phyloP scores from a whole-genome alignment of 2,329 filamentous ascomycete genomes.

The Fusarium sp. region DNA sequence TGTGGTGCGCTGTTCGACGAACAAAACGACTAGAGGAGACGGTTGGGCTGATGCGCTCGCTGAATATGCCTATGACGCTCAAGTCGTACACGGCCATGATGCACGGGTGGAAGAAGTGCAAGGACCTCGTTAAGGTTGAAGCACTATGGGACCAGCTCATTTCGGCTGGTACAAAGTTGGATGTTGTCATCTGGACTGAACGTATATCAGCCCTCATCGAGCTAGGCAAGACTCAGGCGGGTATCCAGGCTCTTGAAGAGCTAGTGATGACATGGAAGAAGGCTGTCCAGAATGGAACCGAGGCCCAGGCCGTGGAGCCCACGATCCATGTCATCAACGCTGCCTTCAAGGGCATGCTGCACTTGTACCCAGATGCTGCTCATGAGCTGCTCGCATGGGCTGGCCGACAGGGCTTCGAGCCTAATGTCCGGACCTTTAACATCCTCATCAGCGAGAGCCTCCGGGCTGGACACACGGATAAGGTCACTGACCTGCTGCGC shows the following conservation, averaged over 20 bases:
- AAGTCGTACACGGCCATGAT: conserved; percentile 78
- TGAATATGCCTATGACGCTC: conserved; percentile 65
- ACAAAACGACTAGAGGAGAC: conserved; percentile 46
- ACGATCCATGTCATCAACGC: conserved; percentile 73
- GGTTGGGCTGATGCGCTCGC: conserved; percentile 53
- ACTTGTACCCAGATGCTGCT: conserved; percentile 58
- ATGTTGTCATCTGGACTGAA: conserved; percentile 72
- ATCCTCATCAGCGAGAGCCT: conserved; percentile 70
- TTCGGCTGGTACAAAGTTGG: conserved; percentile 64
- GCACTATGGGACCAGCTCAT: conserved; percentile 72
- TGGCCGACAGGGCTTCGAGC: conserved; percentile 60
- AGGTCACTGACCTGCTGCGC: conserved; percentile 61
- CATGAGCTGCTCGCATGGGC: conserved; percentile 67
- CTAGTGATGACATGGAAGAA: conserved; percentile 68
- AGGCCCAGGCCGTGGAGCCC: conserved; percentile 59
- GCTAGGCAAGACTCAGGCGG: conserved; percentile 60
- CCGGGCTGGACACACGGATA: conserved; percentile 55
- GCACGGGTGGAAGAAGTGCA: conserved; percentile 68
- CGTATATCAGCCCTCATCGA: conserved; percentile 71
- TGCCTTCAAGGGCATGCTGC: conserved; percentile 69
- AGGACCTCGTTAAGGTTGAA: conserved; percentile 66
- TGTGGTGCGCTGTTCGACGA: conserved; percentile 50
- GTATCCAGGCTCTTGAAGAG: conserved; percentile 69
- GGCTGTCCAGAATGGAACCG: conserved; percentile 44
- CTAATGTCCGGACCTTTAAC: conserved; percentile 70